Conservation (phyloP, 768 basidiomycete genomes). For the Russula compacta region DNA sequence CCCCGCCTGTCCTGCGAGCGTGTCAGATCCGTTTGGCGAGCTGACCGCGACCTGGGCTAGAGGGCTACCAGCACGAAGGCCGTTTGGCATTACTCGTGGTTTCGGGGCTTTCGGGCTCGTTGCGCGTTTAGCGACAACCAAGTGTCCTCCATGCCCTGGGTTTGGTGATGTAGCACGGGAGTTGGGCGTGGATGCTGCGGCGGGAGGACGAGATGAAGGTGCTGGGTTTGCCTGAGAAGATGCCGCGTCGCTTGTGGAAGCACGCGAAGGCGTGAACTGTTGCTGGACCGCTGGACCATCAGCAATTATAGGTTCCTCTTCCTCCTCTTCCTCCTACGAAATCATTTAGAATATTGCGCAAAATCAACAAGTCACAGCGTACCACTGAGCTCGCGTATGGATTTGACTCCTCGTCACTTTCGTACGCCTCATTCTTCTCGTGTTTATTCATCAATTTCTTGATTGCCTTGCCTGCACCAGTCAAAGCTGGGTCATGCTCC, state of each 20-base stretch:
- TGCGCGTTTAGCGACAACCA: constrained; percentile 72
- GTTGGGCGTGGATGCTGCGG: constrained; percentile 30
- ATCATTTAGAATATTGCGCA: constrained; percentile 10
- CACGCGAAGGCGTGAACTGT: constrained; percentile 40
- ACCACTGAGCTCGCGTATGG: constrained; percentile 74
- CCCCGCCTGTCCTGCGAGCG: constrained; percentile 20
- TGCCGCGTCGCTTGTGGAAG: constrained; percentile 13
- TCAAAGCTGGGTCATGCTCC: constrained; percentile 48
- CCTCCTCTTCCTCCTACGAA: constrained; percentile 58
- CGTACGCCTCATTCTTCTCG: constrained; percentile 77
- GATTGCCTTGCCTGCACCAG: constrained; percentile 68
- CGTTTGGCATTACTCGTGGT: constrained; percentile 34
- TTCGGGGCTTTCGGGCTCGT: constrained; percentile 73
- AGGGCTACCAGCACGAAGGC: constrained; percentile 53
- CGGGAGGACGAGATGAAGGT: constrained; percentile 26
- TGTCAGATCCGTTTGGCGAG: constrained; percentile 28
- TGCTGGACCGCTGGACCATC: constrained; percentile 38
- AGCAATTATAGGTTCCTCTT: constrained; percentile 47
- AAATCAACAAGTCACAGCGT: constrained; percentile 7
- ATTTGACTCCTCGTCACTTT: constrained; percentile 67
- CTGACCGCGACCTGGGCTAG: constrained; percentile 31
- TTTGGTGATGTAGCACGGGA: constrained; percentile 57
- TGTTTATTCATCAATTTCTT: constrained; percentile 79
- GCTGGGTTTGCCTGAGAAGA: constrained; percentile 31
- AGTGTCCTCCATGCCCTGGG: constrained; percentile 62